Evolutionary conservation across 495 filamentous ascomycete genomes (phyloP).

Genomic region (Neurospora sp.): DNA sequence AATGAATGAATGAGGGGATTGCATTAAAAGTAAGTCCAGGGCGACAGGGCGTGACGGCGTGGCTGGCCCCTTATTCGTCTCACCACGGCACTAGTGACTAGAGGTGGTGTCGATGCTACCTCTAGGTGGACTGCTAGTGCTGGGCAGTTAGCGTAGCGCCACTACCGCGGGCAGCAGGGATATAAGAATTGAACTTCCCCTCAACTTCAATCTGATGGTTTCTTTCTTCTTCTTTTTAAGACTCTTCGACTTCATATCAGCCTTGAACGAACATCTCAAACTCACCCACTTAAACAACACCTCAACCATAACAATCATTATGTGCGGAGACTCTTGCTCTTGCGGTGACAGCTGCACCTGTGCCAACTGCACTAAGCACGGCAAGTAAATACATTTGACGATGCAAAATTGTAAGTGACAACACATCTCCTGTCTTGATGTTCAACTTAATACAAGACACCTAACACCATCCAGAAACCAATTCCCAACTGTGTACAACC

Average conservation of each 20-base stretch:
- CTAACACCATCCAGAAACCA: neutral
- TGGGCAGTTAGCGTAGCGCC: neutral
- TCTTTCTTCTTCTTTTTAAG: neutral
- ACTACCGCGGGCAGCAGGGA: neutral
- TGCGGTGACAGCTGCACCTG: conserved; percentile 17
- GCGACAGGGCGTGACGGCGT: neutral
- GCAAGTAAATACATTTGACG: conserved; percentile 6
- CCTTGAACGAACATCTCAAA: neutral
- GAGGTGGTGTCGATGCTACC: neutral
- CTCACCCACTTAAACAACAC: neutral
- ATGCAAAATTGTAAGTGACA: neutral
- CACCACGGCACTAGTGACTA: neutral
- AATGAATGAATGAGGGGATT: neutral
- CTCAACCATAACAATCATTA: conserved; percentile 3
- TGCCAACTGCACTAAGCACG: conserved; percentile 13
- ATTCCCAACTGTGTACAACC: neutral
- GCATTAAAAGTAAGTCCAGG: neutral
- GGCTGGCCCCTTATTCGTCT: neutral
- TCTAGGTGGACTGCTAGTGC: neutral
- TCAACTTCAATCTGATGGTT: neutral
- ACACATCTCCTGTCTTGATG: neutral
- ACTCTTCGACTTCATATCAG: neutral
- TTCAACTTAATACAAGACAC: neutral
- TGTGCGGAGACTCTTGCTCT: conserved; percentile 16
- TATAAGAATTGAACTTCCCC: neutral